phyloP scores from a whole-genome alignment of 1,139 yeast species.

The Geotrichum citri-aurantii region DNA sequence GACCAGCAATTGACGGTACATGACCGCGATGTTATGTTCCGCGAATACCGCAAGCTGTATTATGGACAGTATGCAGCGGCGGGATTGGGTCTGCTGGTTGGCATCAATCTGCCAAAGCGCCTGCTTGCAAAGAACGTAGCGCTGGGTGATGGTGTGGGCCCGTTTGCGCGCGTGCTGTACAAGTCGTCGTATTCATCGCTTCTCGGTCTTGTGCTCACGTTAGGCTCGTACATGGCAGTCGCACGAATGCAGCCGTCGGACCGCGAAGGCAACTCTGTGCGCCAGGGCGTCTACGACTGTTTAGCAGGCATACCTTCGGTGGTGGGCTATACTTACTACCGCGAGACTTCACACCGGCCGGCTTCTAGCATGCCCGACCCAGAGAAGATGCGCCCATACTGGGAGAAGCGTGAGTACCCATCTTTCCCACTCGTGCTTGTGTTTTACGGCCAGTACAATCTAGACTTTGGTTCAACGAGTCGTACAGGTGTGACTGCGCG shows the following conservation, averaged over 20 bases:
- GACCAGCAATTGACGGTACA: conserved; percentile 11
- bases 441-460: conserved; percentile 9
- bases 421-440: conserved; percentile 13
- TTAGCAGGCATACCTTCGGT: conserved; percentile 8
- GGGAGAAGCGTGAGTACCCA: conserved; percentile 12
- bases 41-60: conserved; percentile 12
- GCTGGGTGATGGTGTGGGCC: neutral
- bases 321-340: conserved; percentile 15
- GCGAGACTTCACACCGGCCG: conserved; percentile 12
- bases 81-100: conserved; percentile 6
- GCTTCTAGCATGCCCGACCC: conserved; percentile 17
- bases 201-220: conserved; percentile 4
- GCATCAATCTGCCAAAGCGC: conserved; percentile 6
- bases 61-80: conserved; percentile 15
- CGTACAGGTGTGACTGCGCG: neutral
- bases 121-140: neutral
- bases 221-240: conserved; percentile 4
- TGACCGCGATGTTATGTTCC: conserved; percentile 8
- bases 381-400: conserved; percentile 11
- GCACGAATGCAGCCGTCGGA: neutral
- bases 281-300: conserved; percentile 3
- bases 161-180: neutral
- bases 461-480: neutral
- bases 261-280: conserved; percentile 10
- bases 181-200: conserved; percentile 13